A percentile compares a stretch with the other conserved stretches of the same genome.
phyloP scores from a whole-genome alignment of 2,329 filamentous ascomycete species.

The Pseudohalonectria lignicola region DNA sequence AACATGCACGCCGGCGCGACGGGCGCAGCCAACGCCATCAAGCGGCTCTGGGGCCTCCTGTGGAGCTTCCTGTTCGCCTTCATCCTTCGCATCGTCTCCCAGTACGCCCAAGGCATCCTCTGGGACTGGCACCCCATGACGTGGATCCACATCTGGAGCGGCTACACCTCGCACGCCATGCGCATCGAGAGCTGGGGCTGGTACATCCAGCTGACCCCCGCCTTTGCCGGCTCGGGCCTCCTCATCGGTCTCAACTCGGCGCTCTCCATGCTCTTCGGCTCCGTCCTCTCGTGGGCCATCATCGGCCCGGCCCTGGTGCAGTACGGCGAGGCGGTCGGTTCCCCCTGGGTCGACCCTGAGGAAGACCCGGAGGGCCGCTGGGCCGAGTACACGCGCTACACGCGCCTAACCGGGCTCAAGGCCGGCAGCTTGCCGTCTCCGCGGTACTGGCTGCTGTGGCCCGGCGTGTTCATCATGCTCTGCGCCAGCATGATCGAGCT shows the following conservation, averaged over 20 bases:
- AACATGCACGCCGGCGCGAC: constrained; percentile 47
- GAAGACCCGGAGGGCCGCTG: constrained; percentile 33
- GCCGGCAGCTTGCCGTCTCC: constrained; percentile 23
- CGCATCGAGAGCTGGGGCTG: constrained; percentile 47
- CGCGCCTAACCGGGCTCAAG: constrained; percentile 20
- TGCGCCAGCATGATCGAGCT: constrained; percentile 27
- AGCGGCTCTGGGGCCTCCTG: constrained; percentile 44
- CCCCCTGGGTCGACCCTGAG: constrained; percentile 12
- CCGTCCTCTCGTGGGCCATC: constrained; percentile 42
- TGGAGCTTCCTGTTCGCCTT: constrained; percentile 39
- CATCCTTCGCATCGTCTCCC: constrained; percentile 40
- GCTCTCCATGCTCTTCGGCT: constrained; percentile 44
- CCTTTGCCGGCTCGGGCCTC: constrained; percentile 47
- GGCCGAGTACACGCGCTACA: constrained; percentile 30
- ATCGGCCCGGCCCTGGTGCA: constrained; percentile 46
- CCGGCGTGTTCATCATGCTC: constrained; percentile 29
- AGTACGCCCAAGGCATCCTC: constrained; percentile 48
- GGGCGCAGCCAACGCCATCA: constrained; percentile 39
- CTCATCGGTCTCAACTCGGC: constrained; percentile 48
- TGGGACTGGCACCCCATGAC: constrained; percentile 47
- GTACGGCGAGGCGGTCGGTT: constrained; percentile 34
- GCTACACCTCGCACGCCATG: constrained; percentile 36
- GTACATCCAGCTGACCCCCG: constrained; percentile 45
- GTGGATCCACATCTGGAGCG: constrained; percentile 43
- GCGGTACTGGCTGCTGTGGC: constrained; percentile 30